Conservation (phyloP, 2,329 filamentous ascomycete species). For the Rutstroemia sp. region DNA sequence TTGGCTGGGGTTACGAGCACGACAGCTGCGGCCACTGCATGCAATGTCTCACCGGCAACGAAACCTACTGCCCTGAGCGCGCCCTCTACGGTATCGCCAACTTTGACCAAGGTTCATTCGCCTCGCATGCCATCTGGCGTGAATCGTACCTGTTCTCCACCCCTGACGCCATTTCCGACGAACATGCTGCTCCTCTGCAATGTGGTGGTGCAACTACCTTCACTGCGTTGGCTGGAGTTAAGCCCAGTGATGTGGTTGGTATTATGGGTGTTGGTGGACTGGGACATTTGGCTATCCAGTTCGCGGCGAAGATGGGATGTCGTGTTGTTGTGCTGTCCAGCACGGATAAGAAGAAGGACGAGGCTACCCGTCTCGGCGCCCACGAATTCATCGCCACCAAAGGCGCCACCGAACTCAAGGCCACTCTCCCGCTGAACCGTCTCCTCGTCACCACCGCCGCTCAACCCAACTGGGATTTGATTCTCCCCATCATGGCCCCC, state of each 20-base stretch:
- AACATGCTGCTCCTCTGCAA: constrained; percentile 37
- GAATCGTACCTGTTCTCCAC: constrained; percentile 33
- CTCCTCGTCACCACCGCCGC: constrained; percentile 19
- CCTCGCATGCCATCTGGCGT: constrained; percentile 31
- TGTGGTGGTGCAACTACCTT: constrained; percentile 37
- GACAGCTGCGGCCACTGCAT: constrained; percentile 36
- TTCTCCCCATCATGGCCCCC: constrained; percentile 12
- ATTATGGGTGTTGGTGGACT: constrained; percentile 51
- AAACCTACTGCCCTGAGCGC: constrained; percentile 35
- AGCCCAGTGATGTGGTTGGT: constrained; percentile 27
- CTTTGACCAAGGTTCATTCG: constrained; percentile 40
- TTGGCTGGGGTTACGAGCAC: constrained; percentile 38
- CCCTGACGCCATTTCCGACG: constrained; percentile 30
- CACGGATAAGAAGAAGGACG: constrained; percentile 53
- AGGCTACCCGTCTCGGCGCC: constrained; percentile 51
- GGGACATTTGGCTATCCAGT: constrained; percentile 55
- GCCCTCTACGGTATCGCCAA: constrained; percentile 36
- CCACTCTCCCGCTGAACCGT: constrained; percentile 15
- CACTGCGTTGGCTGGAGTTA: constrained; percentile 27
- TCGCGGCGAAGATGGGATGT: constrained; percentile 54
- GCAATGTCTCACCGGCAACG: constrained; percentile 35
- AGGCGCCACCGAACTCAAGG: constrained; percentile 29
- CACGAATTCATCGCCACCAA: constrained; percentile 53
- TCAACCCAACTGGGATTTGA: constrained; percentile 17
- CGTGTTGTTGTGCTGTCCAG: constrained; percentile 49